A percentile compares a stretch with the other conserved stretches of the same genome.
phyloP scores from a whole-genome alignment of 768 basidiomycete genomes.

The Pleurotus sapidus region DNA sequence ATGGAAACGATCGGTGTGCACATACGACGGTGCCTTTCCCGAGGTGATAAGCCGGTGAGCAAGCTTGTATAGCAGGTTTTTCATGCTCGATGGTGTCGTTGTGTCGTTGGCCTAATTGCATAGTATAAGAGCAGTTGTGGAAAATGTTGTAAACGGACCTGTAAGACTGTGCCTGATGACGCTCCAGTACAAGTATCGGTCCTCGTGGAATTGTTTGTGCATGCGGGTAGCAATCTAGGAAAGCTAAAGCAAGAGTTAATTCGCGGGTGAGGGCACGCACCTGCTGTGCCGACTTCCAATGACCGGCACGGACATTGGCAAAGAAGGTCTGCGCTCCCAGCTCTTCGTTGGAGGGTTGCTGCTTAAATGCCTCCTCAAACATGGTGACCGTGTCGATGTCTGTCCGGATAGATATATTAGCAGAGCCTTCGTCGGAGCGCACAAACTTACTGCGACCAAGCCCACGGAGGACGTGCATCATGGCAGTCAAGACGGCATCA shows the following conservation, averaged over 20 bases:
- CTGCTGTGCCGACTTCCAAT: slow-evolving; percentile 88
- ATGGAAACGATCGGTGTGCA: slow-evolving; percentile 73
- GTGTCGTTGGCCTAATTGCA: slow-evolving; percentile 68
- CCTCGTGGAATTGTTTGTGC: slow-evolving; percentile 82
- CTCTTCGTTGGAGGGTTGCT: slow-evolving; percentile 79
- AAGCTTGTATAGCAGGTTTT: slow-evolving; percentile 67
- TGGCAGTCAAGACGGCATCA: slow-evolving; percentile 70
- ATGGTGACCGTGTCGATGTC: slow-evolving; percentile 80
- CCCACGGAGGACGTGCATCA: slow-evolving; percentile 81
- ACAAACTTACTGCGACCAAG: slow-evolving; percentile 60
- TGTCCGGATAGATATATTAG: slow-evolving; percentile 14
- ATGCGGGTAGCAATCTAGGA: slow-evolving; percentile 73
- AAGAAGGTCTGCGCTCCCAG: slow-evolving; percentile 83
- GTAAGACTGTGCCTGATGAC: slow-evolving; percentile 78
- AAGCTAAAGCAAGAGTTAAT: slow-evolving; percentile 4
- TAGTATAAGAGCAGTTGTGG: slow-evolving; percentile 2
- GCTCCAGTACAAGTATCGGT: slow-evolving; percentile 82
- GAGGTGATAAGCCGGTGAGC: slow-evolving; percentile 72
- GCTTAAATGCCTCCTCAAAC: slow-evolving; percentile 86
- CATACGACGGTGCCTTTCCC: slow-evolving; percentile 58
- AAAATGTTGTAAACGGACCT: slow-evolving; percentile 40
- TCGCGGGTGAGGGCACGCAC: slow-evolving; percentile 28
- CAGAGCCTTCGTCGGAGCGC: neutral
- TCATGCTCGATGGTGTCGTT: slow-evolving; percentile 59
- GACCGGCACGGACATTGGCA: slow-evolving; percentile 73